Conservation (phyloP, 2,329 filamentous ascomycete genomes). For the Metarhizium anisopliae region DNA sequence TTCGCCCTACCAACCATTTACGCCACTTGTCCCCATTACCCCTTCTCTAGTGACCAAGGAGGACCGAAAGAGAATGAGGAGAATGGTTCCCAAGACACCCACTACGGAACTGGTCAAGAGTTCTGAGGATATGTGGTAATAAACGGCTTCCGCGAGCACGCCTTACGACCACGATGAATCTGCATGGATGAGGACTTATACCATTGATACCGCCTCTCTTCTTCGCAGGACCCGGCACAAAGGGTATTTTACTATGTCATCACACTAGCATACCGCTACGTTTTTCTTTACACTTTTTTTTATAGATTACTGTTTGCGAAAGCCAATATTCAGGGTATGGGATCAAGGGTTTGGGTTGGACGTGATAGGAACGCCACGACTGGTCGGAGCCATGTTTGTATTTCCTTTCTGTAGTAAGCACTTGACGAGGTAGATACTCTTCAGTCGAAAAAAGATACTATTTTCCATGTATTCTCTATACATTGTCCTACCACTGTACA, state of each 20-base stretch:
- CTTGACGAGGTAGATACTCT: too few relatives aligned
- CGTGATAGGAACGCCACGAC: neutral
- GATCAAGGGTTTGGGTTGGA: neutral
- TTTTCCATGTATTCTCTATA: too few relatives aligned
- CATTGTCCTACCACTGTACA: too few relatives aligned
- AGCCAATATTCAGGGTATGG: neutral
- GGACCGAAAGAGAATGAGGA: conserved; percentile 61
- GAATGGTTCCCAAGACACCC: conserved; percentile 53
- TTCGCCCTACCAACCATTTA: conserved; percentile 71
- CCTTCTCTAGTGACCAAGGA: conserved; percentile 63
- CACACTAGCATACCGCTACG: neutral
- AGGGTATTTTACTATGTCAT: neutral
- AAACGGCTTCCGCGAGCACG: conserved; percentile 11
- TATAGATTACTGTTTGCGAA: neutral
- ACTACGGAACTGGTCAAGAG: conserved; percentile 53
- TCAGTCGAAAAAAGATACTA: too few relatives aligned
- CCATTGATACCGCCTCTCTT: neutral
- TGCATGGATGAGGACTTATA: neutral
- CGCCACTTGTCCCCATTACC: conserved; percentile 66
- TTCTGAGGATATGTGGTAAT: conserved; percentile 55
- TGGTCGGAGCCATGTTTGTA: neutral
- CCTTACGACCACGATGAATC: neutral
- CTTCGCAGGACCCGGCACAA: neutral
- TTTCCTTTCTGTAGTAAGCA: too few relatives aligned
- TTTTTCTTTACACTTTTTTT: neutral